Base-by-base conservation (phyloP, 148 eudicot species). In the Oxyria digyna region DNA sequence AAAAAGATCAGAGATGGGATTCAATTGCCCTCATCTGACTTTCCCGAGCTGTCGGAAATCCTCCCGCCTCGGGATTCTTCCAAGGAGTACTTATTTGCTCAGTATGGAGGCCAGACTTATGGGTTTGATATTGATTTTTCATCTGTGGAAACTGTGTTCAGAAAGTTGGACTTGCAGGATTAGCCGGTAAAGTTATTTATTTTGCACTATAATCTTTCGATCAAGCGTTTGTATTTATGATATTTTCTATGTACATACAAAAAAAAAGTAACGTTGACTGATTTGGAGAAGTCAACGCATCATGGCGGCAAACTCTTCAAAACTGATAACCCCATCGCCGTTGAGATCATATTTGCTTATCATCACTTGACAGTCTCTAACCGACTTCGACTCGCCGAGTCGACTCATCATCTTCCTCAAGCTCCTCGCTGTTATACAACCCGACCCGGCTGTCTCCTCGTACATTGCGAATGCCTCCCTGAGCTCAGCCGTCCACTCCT, bases 91-190 rank as follows among this genome's bases (percentile, higher is more conserved):
- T 81, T 93, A 15, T 93, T 76, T 74, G 86, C 81, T 78, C 86
- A 80, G 62, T 87, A 89, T 76, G 98, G 94, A 65, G 98, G 98
- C 27, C 95, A 89, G 81, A 86, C 82, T 68, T 87, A 79, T 57
- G 98, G 98, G 17, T 93, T 93, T 54, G 92, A 89, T 68, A 70
- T 93, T 72, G 85, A 86, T 73, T 74, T 79, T 67, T 68, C 81
- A 17, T 76, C 92, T 1, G 95, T 87, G 29, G 98, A 87, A 67
- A 66, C 67, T 9, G 90, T 78, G 35, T 89, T 87, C 62, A 79
- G 66, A 69, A 86, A 49, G 67, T 63, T 93, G 73, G 72, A 85
- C 70, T 57, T 54, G 62, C 62, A 24, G 31, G 29, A 14, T 54
- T 54, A 54, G 62, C 11, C 11, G 62, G 31, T 24, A 2, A 54